A percentile compares a stretch with the other conserved stretches of the same genome.
phyloP scores from a whole-genome alignment of 257 asterid species.

The Solanum pimpinellifolium region DNA sequence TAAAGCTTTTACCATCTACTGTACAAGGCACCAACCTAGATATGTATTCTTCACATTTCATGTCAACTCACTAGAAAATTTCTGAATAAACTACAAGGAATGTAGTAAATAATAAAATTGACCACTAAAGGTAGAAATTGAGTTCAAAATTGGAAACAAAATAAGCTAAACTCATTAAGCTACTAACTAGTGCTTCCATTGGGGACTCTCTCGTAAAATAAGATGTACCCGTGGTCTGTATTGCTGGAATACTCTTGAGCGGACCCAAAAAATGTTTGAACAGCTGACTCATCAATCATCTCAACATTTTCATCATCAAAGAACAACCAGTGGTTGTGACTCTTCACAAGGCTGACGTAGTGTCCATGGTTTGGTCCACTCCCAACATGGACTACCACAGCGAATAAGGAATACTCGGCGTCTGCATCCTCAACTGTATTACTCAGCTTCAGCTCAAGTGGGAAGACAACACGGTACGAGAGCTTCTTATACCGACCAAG shows the following conservation, averaged over 20 bases:
- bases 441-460: constrained; percentile 72
- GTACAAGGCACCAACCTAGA: constrained; percentile 24
- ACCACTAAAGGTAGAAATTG: not conserved
- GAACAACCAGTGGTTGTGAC: constrained; percentile 83
- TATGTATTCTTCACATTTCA: constrained; percentile 16
- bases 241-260: constrained; percentile 78
- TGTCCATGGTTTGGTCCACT: constrained; percentile 95
- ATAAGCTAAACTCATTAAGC: not conserved
- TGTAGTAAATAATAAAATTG: constrained; percentile 7
- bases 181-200: constrained; percentile 29
- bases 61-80: constrained; percentile 4
- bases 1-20: constrained; percentile 21
- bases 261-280: constrained; percentile 82
- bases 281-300: constrained; percentile 78
- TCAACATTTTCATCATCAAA: constrained; percentile 84
- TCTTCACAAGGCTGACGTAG: constrained; percentile 81
- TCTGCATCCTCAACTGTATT: constrained; percentile 80
- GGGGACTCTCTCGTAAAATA: constrained; percentile 52
- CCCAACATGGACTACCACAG: constrained; percentile 79
- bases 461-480: constrained; percentile 80
- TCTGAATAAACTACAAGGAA: not conserved
- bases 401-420: constrained; percentile 64
- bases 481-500: constrained; percentile 70
- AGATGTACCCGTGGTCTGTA: constrained; percentile 79
- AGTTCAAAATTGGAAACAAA: constrained; percentile 14